phyloP scores from a whole-genome alignment of 257 asterid species.

The Agastache rugosa region DNA sequence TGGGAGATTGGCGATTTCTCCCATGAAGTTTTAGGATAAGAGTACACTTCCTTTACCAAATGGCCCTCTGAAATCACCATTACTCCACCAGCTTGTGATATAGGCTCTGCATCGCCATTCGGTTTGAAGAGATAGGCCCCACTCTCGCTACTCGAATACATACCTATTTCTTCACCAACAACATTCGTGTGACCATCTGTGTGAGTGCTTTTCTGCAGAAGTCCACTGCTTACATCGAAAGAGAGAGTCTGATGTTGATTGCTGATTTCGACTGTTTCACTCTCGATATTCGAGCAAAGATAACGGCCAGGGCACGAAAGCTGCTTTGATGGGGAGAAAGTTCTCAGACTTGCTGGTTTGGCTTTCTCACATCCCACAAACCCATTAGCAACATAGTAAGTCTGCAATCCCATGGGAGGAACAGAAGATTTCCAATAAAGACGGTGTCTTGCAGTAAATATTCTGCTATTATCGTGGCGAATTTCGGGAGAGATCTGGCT shows the following conservation, averaged over 20 bases:
- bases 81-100: slow-evolving; percentile 59
- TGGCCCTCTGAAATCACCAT: slow-evolving; percentile 80
- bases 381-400: slow-evolving; percentile 93
- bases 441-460: slow-evolving; percentile 86
- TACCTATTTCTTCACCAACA: slow-evolving; percentile 74
- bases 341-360: slow-evolving; percentile 69
- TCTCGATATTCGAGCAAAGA: slow-evolving; percentile 68
- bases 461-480: slow-evolving; percentile 48
- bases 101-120: slow-evolving; percentile 79
- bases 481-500: slow-evolving; percentile 96
- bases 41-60: slow-evolving; percentile 80
- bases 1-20: slow-evolving; percentile 77
- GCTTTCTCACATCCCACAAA: slow-evolving; percentile 99
- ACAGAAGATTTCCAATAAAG: slow-evolving; percentile 91
- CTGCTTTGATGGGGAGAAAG: slow-evolving; percentile 48
- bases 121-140: slow-evolving; percentile 97
- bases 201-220: slow-evolving; percentile 65
- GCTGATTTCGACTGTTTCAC: slow-evolving; percentile 62
- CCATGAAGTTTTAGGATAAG: slow-evolving; percentile 76
- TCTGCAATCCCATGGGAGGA: slow-evolving; percentile 93
- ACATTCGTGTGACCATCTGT: slow-evolving; percentile 58
- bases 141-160: slow-evolving; percentile 85
- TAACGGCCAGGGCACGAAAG: slow-evolving; percentile 80
- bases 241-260: slow-evolving; percentile 68
- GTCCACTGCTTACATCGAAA: slow-evolving; percentile 63